phyloP scores from a whole-genome alignment of 108 stramenopile species.

The Aureococcus anophagefferens region DNA sequence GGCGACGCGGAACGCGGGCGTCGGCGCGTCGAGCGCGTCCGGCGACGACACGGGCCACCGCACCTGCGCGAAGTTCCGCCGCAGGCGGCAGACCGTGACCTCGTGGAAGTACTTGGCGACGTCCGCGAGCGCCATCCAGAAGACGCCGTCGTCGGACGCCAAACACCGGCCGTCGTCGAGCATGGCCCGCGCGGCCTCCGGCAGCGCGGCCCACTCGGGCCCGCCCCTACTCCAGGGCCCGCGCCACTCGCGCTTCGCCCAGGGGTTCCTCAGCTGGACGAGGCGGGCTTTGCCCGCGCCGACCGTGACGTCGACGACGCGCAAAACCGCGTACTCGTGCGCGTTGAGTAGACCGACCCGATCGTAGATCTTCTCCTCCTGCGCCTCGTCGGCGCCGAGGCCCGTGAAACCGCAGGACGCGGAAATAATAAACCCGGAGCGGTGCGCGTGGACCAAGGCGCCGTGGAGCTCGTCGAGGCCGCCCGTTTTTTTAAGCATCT shows the following conservation, averaged over 20 bases:
- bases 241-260: background rate
- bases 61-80: background rate
- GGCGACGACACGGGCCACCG: background rate
- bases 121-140: background rate
- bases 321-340: background rate
- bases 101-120: background rate
- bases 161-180: background rate
- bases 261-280: background rate
- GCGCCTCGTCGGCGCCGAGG: background rate
- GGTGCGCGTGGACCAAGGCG: background rate
- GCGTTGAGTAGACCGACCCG: background rate
- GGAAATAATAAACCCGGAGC: background rate
- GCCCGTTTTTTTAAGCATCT: no score
- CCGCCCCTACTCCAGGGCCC: background rate
- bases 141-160: background rate
- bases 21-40: background rate
- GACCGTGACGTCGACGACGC: background rate
- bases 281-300: background rate
- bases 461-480: background rate
- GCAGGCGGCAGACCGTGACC: background rate
- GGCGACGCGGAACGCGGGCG: background rate
- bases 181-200: background rate
- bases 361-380: background rate
- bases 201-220: background rate
- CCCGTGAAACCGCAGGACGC: background rate